These are phyloP conservation scores for Talaromyces proteolyticus DNA, from an alignment of 495 filamentous ascomycete species.

Conservation along the genomic window DNA sequence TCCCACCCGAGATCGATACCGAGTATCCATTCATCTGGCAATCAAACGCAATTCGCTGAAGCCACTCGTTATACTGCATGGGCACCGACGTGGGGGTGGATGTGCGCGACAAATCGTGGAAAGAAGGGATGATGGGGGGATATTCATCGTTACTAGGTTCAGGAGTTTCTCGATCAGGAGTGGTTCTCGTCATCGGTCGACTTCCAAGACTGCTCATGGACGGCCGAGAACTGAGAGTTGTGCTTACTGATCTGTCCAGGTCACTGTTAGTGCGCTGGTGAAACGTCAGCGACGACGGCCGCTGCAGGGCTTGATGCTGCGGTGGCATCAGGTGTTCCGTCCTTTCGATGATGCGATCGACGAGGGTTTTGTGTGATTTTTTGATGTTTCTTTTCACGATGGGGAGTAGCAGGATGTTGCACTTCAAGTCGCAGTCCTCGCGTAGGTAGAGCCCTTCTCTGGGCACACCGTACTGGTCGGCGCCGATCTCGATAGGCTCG, in stretches of 20 bases:
- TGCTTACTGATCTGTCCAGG: background rate
- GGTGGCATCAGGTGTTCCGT: conserved; percentile 18
- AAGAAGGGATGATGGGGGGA: background rate
- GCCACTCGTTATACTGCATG: background rate
- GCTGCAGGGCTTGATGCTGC: background rate
- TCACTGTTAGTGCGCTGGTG: background rate
- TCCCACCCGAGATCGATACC: conserved; percentile 1
- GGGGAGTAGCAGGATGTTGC: conserved; percentile 62
- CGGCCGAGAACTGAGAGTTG: background rate
- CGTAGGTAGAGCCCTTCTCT: conserved; percentile 62
- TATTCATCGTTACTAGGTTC: background rate
- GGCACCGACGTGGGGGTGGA: no score
- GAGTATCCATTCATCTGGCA: conserved; percentile 5
- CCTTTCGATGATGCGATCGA: conserved; percentile 58
- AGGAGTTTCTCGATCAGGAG: background rate
- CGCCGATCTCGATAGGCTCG: conserved; percentile 50
- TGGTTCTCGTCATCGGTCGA: background rate
- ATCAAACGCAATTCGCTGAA: background rate
- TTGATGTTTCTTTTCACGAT: conserved; percentile 76
- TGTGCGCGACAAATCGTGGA: background rate
- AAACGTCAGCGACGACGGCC: background rate
- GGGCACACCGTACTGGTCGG: conserved; percentile 28
- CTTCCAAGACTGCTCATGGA: background rate
- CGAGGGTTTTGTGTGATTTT: conserved; percentile 59
- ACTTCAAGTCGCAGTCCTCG: conserved; percentile 72